Percentiles rank a stretch among this genome's conserved stretches.
Evolutionary conservation across 2,329 filamentous ascomycete species (phyloP).

Genomic region (Apiospora marii): DNA sequence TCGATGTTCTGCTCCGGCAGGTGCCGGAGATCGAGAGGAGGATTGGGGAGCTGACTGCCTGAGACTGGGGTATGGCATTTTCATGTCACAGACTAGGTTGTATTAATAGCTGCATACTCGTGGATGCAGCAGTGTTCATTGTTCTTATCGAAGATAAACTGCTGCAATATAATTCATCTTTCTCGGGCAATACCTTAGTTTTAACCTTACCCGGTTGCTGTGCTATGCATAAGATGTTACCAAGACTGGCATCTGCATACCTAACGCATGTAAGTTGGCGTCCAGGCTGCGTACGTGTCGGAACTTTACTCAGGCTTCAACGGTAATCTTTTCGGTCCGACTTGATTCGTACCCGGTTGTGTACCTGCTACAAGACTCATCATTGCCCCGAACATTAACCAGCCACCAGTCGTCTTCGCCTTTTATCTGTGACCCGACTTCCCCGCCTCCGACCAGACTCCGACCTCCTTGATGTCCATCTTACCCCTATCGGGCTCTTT

Average conservation of each 20-base stretch:
- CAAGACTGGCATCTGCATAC: neutral
- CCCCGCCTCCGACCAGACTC: neutral
- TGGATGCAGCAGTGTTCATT: too few relatives aligned
- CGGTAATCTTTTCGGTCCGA: neutral
- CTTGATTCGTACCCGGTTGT: too few relatives aligned
- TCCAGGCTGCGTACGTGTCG: neutral
- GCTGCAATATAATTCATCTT: neutral
- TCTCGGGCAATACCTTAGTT: neutral
- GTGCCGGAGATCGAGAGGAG: conserved; percentile 89
- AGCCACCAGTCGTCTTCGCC: neutral
- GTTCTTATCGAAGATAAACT: neutral
- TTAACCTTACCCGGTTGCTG: too few relatives aligned
- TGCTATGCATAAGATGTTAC: neutral
- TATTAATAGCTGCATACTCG: neutral
- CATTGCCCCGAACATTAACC: neutral
- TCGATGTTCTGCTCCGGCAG: conserved; percentile 83
- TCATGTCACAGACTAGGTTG: neutral
- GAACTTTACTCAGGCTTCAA: neutral
- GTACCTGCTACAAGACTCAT: neutral
- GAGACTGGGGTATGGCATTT: conserved; percentile 29
- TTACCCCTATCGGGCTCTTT: neutral
- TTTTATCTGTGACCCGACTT: neutral
- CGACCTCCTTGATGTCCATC: neutral
- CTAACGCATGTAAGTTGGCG: neutral
- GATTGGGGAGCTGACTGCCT: conserved; percentile 77